Base-by-base conservation (phyloP, 2,329 filamentous ascomycete genomes). In the Fusarium aywerte region DNA sequence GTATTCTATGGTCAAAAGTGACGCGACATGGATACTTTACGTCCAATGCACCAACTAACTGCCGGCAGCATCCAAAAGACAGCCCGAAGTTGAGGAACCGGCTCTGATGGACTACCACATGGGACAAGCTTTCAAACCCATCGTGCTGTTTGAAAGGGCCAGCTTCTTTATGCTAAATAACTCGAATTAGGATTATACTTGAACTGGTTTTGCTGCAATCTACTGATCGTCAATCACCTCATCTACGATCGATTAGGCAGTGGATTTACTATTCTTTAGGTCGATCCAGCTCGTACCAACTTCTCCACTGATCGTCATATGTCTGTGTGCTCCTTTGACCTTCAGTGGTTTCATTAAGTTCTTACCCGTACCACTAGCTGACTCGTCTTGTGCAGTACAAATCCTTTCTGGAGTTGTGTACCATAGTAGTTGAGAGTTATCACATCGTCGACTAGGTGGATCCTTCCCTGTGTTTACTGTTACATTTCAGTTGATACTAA, bases 151-250 rank as follows among this genome's bases (percentile, higher is more conserved):
- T 40, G 49, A 21, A 4, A 56, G 31, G 18, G 15, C 10, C 15
- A 10, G 23, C 33, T 10, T 20, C 11, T 23, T 48, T 39, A 39
- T n/a, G 20, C 11, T 44, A 16, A 38, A 47, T 18, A 20, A 15
- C 47, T 13, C 16, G 31, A 42, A 39, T 33, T 53, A 16, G 31
- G 20, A 44, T 45, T 23, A 25, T 54, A 12, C 9, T 62, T 6
- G 31, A 20, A 21, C 38, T 25, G 27, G 25, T 12, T 55, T 23
- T 42, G 13, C 18, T 15, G n/a, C 32, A 32, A 32, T 40, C 21
- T 43, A 45, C 54, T 55, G 40, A 65, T 68, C 52, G 13, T 48
- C 48, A 56, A 51, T 65, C 56, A 58, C 68, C 60, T 63, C 59
- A 63, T 64, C 11, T n/a, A 47, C 44, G 59, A 63, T 63, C 59